These are phyloP conservation scores for Trametes cubensis DNA, from an alignment of 768 basidiomycete genomes.

Conservation along the genomic window DNA sequence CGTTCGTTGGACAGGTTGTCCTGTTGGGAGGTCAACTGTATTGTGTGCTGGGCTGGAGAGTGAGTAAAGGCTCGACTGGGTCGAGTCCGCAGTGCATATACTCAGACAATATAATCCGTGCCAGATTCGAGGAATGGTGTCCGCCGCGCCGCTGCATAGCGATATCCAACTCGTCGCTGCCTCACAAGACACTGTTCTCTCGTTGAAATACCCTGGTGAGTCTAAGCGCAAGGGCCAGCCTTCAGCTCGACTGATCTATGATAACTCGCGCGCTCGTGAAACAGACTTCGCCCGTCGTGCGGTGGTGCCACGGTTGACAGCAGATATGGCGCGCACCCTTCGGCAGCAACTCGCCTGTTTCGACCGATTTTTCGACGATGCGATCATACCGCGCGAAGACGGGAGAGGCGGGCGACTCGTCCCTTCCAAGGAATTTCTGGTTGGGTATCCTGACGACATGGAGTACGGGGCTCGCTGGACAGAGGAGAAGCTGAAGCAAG, in stretches of 20 bases:
- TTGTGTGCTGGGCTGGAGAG: too few relatives aligned
- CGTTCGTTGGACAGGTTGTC: constrained; percentile 5
- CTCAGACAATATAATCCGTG: too few relatives aligned
- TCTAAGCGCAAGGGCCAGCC: too few relatives aligned
- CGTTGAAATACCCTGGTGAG: too few relatives aligned
- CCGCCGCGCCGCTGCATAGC: too few relatives aligned
- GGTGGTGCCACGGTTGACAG: constrained; percentile 28
- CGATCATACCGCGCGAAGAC: constrained; percentile 24
- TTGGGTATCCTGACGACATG: constrained; percentile 53
- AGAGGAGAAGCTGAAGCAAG: not conserved
- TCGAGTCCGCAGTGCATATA: too few relatives aligned
- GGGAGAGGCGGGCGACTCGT: constrained; percentile 39
- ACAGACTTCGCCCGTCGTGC: constrained; percentile 29
- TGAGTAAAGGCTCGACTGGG: too few relatives aligned
- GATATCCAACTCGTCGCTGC: too few relatives aligned
- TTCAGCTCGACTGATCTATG: too few relatives aligned
- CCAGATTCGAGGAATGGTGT: too few relatives aligned
- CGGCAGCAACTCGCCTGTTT: constrained; percentile 32
- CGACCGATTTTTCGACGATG: constrained; percentile 43
- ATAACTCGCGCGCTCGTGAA: too few relatives aligned
- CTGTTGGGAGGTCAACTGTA: constrained; percentile 33
- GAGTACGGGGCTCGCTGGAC: constrained; percentile 39
- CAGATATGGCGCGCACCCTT: constrained; percentile 29
- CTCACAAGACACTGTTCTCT: too few relatives aligned
- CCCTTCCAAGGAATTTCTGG: constrained; percentile 45